These are phyloP conservation scores for Arthroderma sp. DNA, from an alignment of 2,329 filamentous ascomycete genomes.

Conservation along the genomic window DNA sequence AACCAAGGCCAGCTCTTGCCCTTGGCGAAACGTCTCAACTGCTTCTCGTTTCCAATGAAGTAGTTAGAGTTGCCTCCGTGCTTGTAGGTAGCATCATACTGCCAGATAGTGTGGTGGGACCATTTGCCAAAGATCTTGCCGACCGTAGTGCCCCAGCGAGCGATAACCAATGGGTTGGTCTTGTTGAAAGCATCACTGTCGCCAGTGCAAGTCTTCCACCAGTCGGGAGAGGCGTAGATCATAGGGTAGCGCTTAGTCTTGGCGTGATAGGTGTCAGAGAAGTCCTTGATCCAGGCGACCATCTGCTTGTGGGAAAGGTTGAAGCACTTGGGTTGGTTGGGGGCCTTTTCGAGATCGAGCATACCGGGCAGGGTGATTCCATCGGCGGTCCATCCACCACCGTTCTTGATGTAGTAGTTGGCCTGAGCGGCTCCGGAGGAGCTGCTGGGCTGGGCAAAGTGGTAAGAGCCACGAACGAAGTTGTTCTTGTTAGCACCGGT, in stretches of 20 bases:
- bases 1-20: background rate
- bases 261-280: slow-evolving; percentile 38
- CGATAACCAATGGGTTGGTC: slow-evolving; percentile 38
- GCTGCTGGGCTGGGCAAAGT: slow-evolving; percentile 39
- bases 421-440: slow-evolving; percentile 39
- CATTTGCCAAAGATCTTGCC: slow-evolving; percentile 41
- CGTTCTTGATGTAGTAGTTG: slow-evolving; percentile 39
- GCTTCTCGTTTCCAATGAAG: slow-evolving; percentile 35
- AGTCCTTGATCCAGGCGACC: slow-evolving; percentile 41
- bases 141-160: slow-evolving; percentile 29
- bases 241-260: slow-evolving; percentile 38
- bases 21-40: slow-evolving; percentile 23
- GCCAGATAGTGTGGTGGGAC: slow-evolving; percentile 43
- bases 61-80: slow-evolving; percentile 42
- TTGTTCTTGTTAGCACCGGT: slow-evolving; percentile 37
- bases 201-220: slow-evolving; percentile 43
- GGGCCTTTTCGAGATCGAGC: slow-evolving; percentile 41
- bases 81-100: slow-evolving; percentile 35
- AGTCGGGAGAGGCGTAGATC: slow-evolving; percentile 40
- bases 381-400: slow-evolving; percentile 44
- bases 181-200: slow-evolving; percentile 34
- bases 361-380: slow-evolving; percentile 44
- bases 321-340: slow-evolving; percentile 26
- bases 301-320: slow-evolving; percentile 33
- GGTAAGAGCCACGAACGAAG: slow-evolving; percentile 44